A percentile compares a stretch with the other conserved stretches of the same genome.
These are phyloP conservation scores for Pseudotulostoma volvatum DNA, from an alignment of 495 filamentous ascomycete genomes.

Conservation along the genomic window DNA sequence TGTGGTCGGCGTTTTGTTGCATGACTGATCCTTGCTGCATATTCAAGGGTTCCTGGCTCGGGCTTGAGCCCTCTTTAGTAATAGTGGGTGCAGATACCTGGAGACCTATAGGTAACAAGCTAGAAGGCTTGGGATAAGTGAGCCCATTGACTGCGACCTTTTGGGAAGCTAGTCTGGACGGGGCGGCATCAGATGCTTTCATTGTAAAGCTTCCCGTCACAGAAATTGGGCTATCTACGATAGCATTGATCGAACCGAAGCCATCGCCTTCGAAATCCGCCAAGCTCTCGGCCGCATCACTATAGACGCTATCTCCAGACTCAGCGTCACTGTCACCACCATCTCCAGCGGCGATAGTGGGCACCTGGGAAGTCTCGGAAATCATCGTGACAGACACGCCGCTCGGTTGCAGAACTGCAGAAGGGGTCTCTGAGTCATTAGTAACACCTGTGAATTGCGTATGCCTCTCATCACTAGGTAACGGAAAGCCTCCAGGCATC, in stretches of 20 bases:
- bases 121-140: background rate
- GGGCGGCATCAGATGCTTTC: slow-evolving; percentile 1
- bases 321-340: slow-evolving; percentile 30
- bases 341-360: background rate
- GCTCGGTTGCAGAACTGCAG: background rate
- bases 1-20: too few species aligned
- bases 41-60: too few species aligned
- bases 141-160: background rate
- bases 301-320: slow-evolving; percentile 58
- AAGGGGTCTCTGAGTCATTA: background rate
- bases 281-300: slow-evolving; percentile 71
- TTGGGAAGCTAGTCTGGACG: slow-evolving; percentile 1
- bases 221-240: slow-evolving; percentile 44
- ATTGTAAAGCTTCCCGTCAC: slow-evolving; percentile 1
- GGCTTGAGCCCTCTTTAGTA: too few species aligned
- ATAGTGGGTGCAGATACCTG: too few species aligned
- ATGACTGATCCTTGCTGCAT: too few species aligned
- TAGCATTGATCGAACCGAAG: slow-evolving; percentile 71
- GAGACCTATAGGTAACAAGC: too few species aligned
- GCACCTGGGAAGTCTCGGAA: background rate
- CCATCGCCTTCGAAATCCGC: slow-evolving; percentile 52
- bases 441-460: background rate
- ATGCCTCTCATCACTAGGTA: slow-evolving; percentile 6
- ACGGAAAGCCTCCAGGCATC: slow-evolving; percentile 24
- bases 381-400: background rate